A percentile compares a stretch with the other conserved stretches of the same genome.
Conservation (phyloP, 1,284 basidiomycete species). For the Moesziomyces sp. region DNA sequence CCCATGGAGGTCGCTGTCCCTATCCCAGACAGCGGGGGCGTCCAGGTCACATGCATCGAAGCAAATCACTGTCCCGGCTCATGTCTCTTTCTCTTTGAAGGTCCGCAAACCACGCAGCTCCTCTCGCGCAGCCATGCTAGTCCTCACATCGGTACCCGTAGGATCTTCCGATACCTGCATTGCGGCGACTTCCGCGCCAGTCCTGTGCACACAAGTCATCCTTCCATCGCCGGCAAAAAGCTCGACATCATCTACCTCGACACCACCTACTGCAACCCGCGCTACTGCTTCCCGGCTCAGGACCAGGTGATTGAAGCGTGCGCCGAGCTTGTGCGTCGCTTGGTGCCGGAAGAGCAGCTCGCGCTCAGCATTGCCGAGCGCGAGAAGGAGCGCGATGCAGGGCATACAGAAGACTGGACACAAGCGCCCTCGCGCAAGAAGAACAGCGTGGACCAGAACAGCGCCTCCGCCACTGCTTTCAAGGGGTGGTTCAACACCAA, state of each 20-base stretch:
- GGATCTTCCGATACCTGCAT: slow-evolving; percentile 87
- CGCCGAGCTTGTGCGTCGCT: slow-evolving; percentile 77
- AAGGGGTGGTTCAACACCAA: slow-evolving; percentile 58
- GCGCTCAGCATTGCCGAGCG: slow-evolving; percentile 8
- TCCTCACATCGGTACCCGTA: slow-evolving; percentile 55
- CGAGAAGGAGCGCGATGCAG: slow-evolving; percentile 55
- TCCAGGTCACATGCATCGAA: slow-evolving; percentile 90
- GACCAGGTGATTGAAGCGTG: slow-evolving; percentile 91
- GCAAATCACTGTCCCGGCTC: slow-evolving; percentile 96
- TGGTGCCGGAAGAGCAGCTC: slow-evolving; percentile 32
- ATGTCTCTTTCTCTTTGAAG: slow-evolving; percentile 91
- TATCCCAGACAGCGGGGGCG: slow-evolving; percentile 85
- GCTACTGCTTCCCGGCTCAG: slow-evolving; percentile 95
- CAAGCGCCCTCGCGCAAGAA: slow-evolving; percentile 63
- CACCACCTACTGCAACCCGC: slow-evolving; percentile 94
- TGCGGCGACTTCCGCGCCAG: slow-evolving; percentile 80
- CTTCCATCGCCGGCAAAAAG: slow-evolving; percentile 54
- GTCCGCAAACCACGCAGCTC: slow-evolving; percentile 84
- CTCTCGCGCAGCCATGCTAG: slow-evolving; percentile 44
- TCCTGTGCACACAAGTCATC: slow-evolving; percentile 56
- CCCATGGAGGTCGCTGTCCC: slow-evolving; percentile 80
- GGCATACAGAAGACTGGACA: slow-evolving; percentile 60
- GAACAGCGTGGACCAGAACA: slow-evolving; percentile 35
- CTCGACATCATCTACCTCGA: slow-evolving; percentile 93
- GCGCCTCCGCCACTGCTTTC: slow-evolving; percentile 40